Base-by-base conservation (phyloP, 306 rosid species). In the Cucurbita pepo region DNA sequence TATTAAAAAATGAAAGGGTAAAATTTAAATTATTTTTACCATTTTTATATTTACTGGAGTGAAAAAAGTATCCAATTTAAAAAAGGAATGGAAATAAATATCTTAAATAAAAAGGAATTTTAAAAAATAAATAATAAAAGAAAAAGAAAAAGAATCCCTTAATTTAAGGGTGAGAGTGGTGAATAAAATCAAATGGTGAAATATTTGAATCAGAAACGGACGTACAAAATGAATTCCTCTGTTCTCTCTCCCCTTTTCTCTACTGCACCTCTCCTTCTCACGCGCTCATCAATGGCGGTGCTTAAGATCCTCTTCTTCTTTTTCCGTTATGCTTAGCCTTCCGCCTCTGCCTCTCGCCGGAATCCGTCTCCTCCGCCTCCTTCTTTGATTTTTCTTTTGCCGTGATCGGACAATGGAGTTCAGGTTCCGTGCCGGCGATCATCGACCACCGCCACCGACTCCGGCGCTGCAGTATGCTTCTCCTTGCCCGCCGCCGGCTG, bases 381-480 rank as follows among this genome's bases (percentile, higher is more conserved):
- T 0, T 50, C 18, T 13, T 13, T 50, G n/a, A 13, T 50, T 18
- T 4, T 11, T 10, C 0, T 1, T 8, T 21, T 22, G 13, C 55
- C 34, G 21, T 7, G 48, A 62, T 62, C 16, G 51, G 51, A 47
- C 10, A 51, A 70, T 70, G 74, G 74, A 70, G 74, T 70, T 70
- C 59, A 70, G 52, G 30, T 70, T 70, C 18, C 74, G 74, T 7
- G 74, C 48, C 74, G 59, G 8, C 30, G 74, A 70, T 51, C 38
- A 0, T 14, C 55, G 58, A 50, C 25, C 38, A 4, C 40, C 43
- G 25, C 56, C 40, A 5, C n/a, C 41, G 6, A 15, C 18, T 5
- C 57, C 45, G 59, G 25, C 45, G 12, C 55, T 7, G 22, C 51
- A 15, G 30, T 70, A 2, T 70, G 10, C 10, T 34, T n/a, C 57